Evolutionary conservation across 192 early-diverging fungal species (phyloP).

Genomic region (Coemansia sp.): DNA sequence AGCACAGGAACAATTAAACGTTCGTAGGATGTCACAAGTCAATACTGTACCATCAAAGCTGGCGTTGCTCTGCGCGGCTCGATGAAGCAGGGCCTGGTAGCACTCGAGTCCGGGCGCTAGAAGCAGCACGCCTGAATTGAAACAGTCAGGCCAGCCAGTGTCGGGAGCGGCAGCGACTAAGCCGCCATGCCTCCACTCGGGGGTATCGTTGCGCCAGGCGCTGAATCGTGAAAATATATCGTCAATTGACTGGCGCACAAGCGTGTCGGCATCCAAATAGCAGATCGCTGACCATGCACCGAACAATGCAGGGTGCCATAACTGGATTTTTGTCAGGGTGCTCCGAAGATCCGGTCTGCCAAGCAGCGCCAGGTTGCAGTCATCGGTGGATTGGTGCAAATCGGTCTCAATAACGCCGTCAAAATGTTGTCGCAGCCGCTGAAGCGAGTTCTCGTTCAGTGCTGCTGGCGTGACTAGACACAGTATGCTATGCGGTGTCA

Average conservation of each 20-base stretch:
- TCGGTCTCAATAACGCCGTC: conserved; percentile 74
- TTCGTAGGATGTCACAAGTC: background rate
- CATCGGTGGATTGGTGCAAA: conserved; percentile 60
- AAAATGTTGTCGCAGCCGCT: conserved; percentile 60
- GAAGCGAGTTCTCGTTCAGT: conserved; percentile 52
- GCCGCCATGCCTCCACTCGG: conserved; percentile 50
- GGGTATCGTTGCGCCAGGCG: conserved; percentile 23
- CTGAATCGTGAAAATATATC: conserved; percentile 67
- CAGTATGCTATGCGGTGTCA: conserved; percentile 64
- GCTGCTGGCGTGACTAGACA: conserved; percentile 68
- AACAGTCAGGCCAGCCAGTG: conserved; percentile 95
- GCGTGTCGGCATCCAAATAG: conserved; percentile 90
- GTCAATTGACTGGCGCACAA: conserved; percentile 80
- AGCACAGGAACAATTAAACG: background rate
- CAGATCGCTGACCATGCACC: conserved; percentile 61
- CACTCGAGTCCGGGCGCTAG: conserved; percentile 57
- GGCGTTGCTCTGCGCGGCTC: conserved; percentile 50
- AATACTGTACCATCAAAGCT: conserved; percentile 78
- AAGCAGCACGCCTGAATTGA: conserved; percentile 93
- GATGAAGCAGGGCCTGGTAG: conserved; percentile 58
- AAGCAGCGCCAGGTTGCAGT: conserved; percentile 57
- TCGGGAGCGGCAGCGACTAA: conserved; percentile 86
- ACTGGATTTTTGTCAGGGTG: conserved; percentile 89
- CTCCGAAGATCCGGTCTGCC: conserved; percentile 89
- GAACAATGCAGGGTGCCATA: conserved; percentile 74